Percentiles rank a stretch among this genome's conserved stretches.
These are phyloP conservation scores for Poa pratensis DNA, from an alignment of 176 grass and related monocot genomes.

Conservation along the genomic window DNA sequence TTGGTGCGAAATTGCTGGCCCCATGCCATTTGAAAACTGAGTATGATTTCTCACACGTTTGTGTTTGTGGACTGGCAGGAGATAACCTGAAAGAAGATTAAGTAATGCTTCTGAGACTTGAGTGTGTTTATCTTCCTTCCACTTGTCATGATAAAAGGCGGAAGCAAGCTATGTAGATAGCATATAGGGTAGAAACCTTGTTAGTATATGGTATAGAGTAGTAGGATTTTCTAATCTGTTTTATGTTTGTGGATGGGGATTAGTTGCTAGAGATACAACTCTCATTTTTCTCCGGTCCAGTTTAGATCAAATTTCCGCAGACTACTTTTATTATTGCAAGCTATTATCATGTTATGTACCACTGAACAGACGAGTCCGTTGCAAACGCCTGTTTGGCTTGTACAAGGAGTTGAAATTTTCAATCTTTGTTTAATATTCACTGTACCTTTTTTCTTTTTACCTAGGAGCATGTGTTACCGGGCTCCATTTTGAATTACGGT, in stretches of 20 bases:
- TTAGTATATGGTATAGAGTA: neutral
- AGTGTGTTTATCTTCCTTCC: neutral
- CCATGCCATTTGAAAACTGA: neutral
- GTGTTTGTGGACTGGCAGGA: neutral
- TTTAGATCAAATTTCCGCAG: neutral
- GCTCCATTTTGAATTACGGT: no score
- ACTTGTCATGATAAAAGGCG: neutral
- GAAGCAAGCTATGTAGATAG: neutral
- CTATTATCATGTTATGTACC: neutral
- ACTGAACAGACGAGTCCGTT: neutral
- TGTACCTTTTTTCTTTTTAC: no score
- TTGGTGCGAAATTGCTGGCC: conserved; percentile 58
- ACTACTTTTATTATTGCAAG: neutral
- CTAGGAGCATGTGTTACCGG: no score
- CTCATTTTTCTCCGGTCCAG: neutral
- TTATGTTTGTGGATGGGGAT: neutral
- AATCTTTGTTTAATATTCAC: no score
- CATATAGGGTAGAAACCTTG: neutral
- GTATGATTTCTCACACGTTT: neutral
- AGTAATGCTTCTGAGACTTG: neutral
- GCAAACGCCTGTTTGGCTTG: no score
- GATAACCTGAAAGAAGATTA: neutral
- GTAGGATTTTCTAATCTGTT: neutral
- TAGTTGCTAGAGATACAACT: neutral
- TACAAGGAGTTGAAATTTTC: no score